Evolutionary conservation across 164 flowering plant species (phyloP), one percentile per base, ranked within the genome.

Genomic region (Taxillus chinensis): DNA sequence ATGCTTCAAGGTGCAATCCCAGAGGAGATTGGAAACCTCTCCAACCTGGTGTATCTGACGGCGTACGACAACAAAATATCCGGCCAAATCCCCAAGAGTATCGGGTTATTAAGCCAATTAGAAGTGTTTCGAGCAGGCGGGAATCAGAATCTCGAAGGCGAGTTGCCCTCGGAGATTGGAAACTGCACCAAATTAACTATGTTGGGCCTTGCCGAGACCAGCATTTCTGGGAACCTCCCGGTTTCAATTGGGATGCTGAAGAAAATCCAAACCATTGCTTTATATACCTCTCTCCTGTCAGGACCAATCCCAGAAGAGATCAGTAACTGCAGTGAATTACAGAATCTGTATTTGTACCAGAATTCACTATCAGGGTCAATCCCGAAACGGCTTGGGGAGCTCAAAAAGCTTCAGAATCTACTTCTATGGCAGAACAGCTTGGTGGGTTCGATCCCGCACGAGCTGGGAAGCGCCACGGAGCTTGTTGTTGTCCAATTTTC

Each of bases 281-380:
- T 93, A 16, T 93, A 93, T 62, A 86, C 93, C 0, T 69, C 96
- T 48, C 71, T 79, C 2, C 58, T 93, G 27, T 86, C 96, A 2
- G 96, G 95, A 59, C 73, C 87, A 3, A 82, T 93, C 41, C 99
- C 97, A 9, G 90, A 85, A 45, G 97, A 89, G 79, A 82, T 93
- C 48, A 91, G 89, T 38, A 79, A 87, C 74, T 90, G 99, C 77
- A 83, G 71, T 48, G 84, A 80, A 51, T 64, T 93, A 72, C 87
- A 82, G 77, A 87, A 78, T 67, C 59, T 93, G 62, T 89, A 83
- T 68, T 70, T 93, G 75, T 89, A 93, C 71, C 87, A 90, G 82
- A 90, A 93, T 63, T 84, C 89, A 0, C 70, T 93, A 57, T 79
- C 95, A 0, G 96, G 97, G 57, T 64, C 84, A n/a, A 80, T 93